Base-by-base conservation (phyloP, 345 rosid species). In the Linum trigynum region DNA sequence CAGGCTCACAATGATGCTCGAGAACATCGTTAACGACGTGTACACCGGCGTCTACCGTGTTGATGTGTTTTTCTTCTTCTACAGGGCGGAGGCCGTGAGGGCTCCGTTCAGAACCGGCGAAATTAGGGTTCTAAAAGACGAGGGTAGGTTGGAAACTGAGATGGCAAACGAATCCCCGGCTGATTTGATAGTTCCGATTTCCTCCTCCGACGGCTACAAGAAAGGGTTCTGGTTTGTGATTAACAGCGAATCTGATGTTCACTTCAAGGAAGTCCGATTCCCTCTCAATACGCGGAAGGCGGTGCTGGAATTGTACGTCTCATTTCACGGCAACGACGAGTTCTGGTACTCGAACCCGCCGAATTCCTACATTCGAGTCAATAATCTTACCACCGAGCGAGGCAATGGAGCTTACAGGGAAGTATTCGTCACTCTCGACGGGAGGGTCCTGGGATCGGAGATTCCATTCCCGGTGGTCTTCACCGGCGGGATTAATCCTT, bases 321-420 rank as follows among this genome's bases (percentile, higher is more conserved):
- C 97, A 5, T 90, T 78, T 57, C 98, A 92, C 32, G 98, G 91
- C 4, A 64, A 86, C 51, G 97, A 92, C 43, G 98, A 92, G 83
- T 90, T 90, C 48, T 90, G 98, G 98, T 92, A 90, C 70, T 86
- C 94, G 9, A 90, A 92, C 56, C 98, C 94, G 14, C 87, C 98
- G 3, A 42, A 81, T 67, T 74, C 89, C 9, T 92, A 90, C 67
- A 78, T 90, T 36, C 63, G 32, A 65, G 70, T 65, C 55, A 92
- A 92, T 70, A 82, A 86, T 59, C 55, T 90, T 66, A 85, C 78
- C 0, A 85, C 78, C 0, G 67, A 63, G 23, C 85, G 90, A 0
- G 94, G 94, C 11, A 85, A 88, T 45, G 94, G 96, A 17, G 86
- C 91, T 5, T 88, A 67, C 65, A 60, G 97, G 60, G 94, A 88